These are phyloP conservation scores for Mucor ambiguus DNA, from an alignment of 371 early-diverging fungal genomes.

Conservation along the genomic window DNA sequence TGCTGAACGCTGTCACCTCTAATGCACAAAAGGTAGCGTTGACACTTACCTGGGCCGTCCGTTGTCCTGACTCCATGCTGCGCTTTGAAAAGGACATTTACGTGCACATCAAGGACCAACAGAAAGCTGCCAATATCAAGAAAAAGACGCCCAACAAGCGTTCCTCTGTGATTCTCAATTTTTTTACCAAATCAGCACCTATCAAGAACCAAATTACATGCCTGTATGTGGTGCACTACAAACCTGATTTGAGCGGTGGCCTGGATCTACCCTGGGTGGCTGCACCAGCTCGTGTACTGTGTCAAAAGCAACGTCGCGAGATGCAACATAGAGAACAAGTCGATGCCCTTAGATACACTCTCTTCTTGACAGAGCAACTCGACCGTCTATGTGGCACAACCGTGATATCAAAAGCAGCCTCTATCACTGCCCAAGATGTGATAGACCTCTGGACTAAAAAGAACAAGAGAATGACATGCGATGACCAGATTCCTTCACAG, in stretches of 20 bases:
- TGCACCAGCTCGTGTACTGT: slow-evolving; percentile 16
- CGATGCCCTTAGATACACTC: slow-evolving; percentile 8
- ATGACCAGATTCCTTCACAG: neutral
- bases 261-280: slow-evolving; percentile 26
- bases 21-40: slow-evolving; percentile 56
- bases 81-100: slow-evolving; percentile 59
- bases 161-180: slow-evolving; percentile 28
- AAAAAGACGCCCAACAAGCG: slow-evolving; percentile 39
- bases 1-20: slow-evolving; percentile 75
- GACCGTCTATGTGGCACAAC: slow-evolving; percentile 14
- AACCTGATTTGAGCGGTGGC: slow-evolving; percentile 54
- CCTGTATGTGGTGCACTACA: slow-evolving; percentile 39
- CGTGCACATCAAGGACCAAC: slow-evolving; percentile 55
- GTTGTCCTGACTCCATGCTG: slow-evolving; percentile 29
- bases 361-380: slow-evolving; percentile 21
- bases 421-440: slow-evolving; percentile 32
- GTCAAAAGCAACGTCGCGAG: neutral
- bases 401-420: neutral
- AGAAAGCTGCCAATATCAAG: slow-evolving; percentile 30
- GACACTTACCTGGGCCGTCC: slow-evolving; percentile 51
- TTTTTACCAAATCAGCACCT: slow-evolving; percentile 21
- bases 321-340: slow-evolving; percentile 13
- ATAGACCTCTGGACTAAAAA: slow-evolving; percentile 39
- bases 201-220: slow-evolving; percentile 37
- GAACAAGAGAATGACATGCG: neutral